Evolutionary conservation across 1,284 basidiomycete genomes (phyloP), one percentile per base, ranked within the genome.

Genomic region (Polyporus tsugae): DNA sequence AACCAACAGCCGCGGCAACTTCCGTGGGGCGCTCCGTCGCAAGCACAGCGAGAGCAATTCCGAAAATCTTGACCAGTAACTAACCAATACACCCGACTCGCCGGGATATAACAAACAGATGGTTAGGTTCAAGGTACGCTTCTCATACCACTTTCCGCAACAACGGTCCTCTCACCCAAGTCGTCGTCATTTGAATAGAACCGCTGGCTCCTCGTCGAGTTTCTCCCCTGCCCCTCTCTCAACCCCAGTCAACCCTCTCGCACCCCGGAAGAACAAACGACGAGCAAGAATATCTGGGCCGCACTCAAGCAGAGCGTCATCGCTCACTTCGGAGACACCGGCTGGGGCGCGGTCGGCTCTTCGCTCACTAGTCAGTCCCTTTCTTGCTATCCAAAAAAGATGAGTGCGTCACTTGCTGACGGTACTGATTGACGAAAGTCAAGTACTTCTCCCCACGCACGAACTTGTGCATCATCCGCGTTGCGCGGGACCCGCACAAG

Each of bases 381-480:
- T 49, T 22, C 46, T 1, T 6, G 2, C 29, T 29, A 2, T 29
- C 29, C 1, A 29, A 29, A 29, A 29, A 29, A 6, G 7, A 9
- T 7, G 46, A 4, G 1, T 49, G 13, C 11, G 11, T 15, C 46
- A 2, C 13, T 52, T 25, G 9, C 46, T 52, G 11, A 52, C 22
- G 9, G 22, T 25, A 1, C 4, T 13, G 10, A 4, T 5, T 15
- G n/a, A n/a, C 6, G 39, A 7, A 67, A 94, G 93, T 95, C 68
- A 95, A 94, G 78, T 95, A 95, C 75, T 94, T 89, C 75, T 94
- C 93, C 0, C 91, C 92, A 0, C 87, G 84, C 22, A 95, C 92
- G 10, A 88, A 89, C 71, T 82, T 94, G 0, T 93, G 90, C 74
- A 94, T 95, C 74, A 85, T 95, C 59, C 90, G 93, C 36, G 91